Percentiles rank a stretch among this genome's conserved stretches.
These are phyloP conservation scores for Alternaria tenuissima DNA, from an alignment of 2,329 filamentous ascomycete genomes.

Conservation along the genomic window DNA sequence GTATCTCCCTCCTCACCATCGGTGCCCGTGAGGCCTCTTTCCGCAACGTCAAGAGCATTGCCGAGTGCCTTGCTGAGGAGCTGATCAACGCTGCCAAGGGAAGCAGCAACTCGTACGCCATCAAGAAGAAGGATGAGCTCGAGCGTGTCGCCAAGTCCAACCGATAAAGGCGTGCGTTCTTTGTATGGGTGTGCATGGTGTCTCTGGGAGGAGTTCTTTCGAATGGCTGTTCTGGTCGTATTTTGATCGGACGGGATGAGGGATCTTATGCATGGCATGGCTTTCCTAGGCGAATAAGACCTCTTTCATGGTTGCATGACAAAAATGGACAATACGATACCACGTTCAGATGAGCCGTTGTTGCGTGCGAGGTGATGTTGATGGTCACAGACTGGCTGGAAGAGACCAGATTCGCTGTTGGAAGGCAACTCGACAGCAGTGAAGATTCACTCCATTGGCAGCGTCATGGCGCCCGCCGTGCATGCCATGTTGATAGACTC, in stretches of 20 bases:
- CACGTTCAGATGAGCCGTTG: conserved; percentile 12
- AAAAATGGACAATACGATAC: conserved; percentile 46
- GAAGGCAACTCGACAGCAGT: background rate
- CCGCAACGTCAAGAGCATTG: conserved; percentile 99
- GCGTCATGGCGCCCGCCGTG: background rate
- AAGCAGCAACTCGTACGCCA: conserved; percentile 99
- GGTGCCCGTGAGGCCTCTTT: conserved; percentile 98
- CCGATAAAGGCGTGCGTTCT: conserved; percentile 75
- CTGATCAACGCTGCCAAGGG: conserved; percentile 99
- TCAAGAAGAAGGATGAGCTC: conserved; percentile 99
- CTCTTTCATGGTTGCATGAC: conserved; percentile 53
- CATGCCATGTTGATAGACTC: background rate
- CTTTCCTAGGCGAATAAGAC: conserved; percentile 50
- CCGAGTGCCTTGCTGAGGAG: conserved; percentile 99
- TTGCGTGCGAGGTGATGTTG: conserved; percentile 23
- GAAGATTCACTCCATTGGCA: background rate
- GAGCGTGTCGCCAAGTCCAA: conserved; percentile 99
- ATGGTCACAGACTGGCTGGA: background rate
- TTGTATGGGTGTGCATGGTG: conserved; percentile 38
- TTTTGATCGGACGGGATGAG: conserved; percentile 40
- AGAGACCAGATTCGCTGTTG: background rate
- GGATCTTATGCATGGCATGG: conserved; percentile 49
- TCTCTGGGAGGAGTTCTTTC: conserved; percentile 49
- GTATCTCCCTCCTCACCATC: conserved; percentile 97
- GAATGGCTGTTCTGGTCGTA: conserved; percentile 40